Base-by-base conservation (phyloP, 2,329 filamentous ascomycete genomes). In the Furcasterigmium furcatum region DNA sequence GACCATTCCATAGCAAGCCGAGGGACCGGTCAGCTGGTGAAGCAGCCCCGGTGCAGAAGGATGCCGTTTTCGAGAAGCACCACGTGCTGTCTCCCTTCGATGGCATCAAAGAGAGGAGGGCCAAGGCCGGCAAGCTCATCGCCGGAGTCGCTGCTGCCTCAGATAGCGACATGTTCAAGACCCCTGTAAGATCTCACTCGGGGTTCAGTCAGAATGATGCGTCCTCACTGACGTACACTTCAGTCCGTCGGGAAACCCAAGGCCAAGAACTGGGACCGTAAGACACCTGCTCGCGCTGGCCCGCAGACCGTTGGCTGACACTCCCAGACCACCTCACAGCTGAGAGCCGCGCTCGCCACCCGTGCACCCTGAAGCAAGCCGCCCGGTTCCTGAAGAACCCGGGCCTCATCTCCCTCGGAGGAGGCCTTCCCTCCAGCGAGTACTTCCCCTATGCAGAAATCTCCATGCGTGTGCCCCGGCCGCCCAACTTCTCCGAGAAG, bases 381-480 rank as follows among this genome's bases (percentile, higher is more conserved):
- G 91, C 91, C 38, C 80, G 79, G 46, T 86, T 84, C 62, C 79
- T 97, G 44, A 87, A 86, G 60, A 88, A 77, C 32, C 89, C 91
- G 1, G 91, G 87, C 14, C 70, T 96, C 48, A 94, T 99, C 60
- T 96, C 91, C 2, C 83, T 99, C 2, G 94, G 94, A 45, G 94
- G 94, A 43, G 94, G 94, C 4, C 73, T 99, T 18, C 94, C 94
- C 4, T 91, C 89, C 13, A 81, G 88, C 49, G 85, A 92, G 63
- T 89, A 95, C 67, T 99, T 99, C 60, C 94, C 94, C n/a, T 84
- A 97, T 58, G 84, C 92, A 53, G 77, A 86, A 52, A 67, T 97
- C 41, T 78, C 76, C 52, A 68, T 95, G 67, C 88, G 85, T 55
- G 81, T 95, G 2, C 89, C 91, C 14, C 68, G 70, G 2, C 70